A percentile compares a stretch with the other conserved stretches of the same genome.
phyloP scores from a whole-genome alignment of 192 early-diverging fungal genomes.

The Backusella psychrophila region DNA sequence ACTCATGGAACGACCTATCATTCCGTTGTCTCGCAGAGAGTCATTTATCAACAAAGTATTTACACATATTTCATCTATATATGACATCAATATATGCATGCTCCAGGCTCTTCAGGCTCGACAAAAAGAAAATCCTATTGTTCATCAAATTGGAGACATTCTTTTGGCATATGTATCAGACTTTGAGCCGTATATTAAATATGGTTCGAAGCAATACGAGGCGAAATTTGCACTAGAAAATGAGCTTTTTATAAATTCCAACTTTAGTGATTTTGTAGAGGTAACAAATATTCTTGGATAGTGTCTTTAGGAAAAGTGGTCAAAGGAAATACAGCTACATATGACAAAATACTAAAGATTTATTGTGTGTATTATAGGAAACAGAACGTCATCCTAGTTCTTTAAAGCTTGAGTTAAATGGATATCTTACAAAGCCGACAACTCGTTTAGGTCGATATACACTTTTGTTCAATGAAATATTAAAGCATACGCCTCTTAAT shows the following conservation, averaged over 20 bases:
- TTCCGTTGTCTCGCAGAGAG: constrained; percentile 60
- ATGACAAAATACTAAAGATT: background rate
- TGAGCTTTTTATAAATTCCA: constrained; percentile 64
- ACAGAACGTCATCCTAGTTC: constrained; percentile 73
- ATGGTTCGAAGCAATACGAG: constrained; percentile 83
- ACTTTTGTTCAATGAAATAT: constrained; percentile 75
- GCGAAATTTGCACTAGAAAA: constrained; percentile 81
- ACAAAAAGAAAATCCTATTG: constrained; percentile 57
- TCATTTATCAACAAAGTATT: constrained; percentile 78
- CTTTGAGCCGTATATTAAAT: constrained; percentile 77
- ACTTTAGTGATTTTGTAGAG: constrained; percentile 73
- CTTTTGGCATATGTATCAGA: constrained; percentile 56
- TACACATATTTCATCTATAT: constrained; percentile 65
- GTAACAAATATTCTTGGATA: constrained; percentile 44
- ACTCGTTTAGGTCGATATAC: constrained; percentile 87
- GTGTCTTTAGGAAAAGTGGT: background rate
- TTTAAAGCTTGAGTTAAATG: constrained; percentile 79
- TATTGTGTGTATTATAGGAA: constrained; percentile 42
- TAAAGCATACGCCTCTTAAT: constrained; percentile 75
- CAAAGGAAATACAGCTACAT: constrained; percentile 1
- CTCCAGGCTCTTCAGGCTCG: constrained; percentile 51
- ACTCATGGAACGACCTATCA: constrained; percentile 60
- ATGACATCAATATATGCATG: constrained; percentile 53
- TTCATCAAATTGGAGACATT: constrained; percentile 74
- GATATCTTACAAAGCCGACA: constrained; percentile 84